Percentiles rank a stretch among this genome's conserved stretches.
phyloP scores from a whole-genome alignment of 805 yeast genomes.

The Hermanozyma aechmeae region DNA sequence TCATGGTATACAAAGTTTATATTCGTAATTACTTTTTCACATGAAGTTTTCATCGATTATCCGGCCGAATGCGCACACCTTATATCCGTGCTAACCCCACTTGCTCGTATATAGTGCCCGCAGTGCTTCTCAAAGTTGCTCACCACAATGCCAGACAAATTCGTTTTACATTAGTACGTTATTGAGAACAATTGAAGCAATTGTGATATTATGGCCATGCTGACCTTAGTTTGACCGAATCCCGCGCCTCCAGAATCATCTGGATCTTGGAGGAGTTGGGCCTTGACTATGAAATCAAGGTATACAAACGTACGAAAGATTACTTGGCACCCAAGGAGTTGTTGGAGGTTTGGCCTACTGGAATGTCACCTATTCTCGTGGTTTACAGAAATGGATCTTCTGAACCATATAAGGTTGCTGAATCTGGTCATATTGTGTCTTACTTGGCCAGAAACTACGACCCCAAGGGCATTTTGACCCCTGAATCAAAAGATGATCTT shows the following conservation, averaged over 20 bases:
- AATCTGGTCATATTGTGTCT: not conserved
- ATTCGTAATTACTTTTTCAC: no score
- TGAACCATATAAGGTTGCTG: not conserved
- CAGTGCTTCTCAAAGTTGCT: no score
- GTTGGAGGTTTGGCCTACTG: not conserved
- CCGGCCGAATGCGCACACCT: no score
- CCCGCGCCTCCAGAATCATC: not conserved
- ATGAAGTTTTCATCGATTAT: no score
- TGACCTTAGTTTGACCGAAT: not conserved
- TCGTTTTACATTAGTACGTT: constrained; percentile 4
- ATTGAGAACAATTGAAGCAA: constrained; percentile 8
- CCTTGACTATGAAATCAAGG: not conserved
- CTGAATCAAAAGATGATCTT: not conserved
- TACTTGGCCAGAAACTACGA: not conserved
- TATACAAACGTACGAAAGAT: not conserved
- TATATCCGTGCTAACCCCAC: no score
- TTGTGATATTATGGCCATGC: no score
- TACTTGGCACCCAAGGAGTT: not conserved
- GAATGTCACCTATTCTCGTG: not conserved
- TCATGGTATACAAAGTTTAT: no score
- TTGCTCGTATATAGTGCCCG: no score
- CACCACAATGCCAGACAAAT: not conserved
- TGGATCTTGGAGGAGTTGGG: constrained; percentile 1
- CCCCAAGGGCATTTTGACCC: not conserved
- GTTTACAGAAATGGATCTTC: not conserved